Evolutionary conservation across 352 stramenopile genomes (phyloP), one percentile per base, ranked within the genome.

Genomic region (Pythium biforme): DNA sequence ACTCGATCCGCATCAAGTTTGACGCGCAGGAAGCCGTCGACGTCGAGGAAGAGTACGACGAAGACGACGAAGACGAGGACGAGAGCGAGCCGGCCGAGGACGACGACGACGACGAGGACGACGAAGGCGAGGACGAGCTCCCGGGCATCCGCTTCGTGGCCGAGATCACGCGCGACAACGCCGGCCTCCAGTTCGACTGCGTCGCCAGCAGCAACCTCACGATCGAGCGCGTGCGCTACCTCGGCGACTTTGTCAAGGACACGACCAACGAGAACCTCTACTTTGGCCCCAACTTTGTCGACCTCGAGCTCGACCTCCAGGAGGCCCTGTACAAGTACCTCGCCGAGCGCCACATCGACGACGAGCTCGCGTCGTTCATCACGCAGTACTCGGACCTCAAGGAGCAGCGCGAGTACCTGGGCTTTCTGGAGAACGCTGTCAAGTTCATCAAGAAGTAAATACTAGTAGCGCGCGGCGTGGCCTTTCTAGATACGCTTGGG

Each of bases 311-410:
- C n/a, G 85, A 94, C 70, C 73, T 92, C 66, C 85, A 94, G 69
- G 79, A 92, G 67, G 69, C 84, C 49, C 81, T 94, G 55, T 90
- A 91, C 78, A 60, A 73, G 51, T 94, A 92, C 74, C 66, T 94
- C 48, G 77, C 78, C 17, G 78, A 86, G 27, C 83, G 78, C 65
- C 77, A 90, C 69, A 81, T 94, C 49, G 81, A 94, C 72, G 83
- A 94, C 74, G 79, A 90, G 27, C 64, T 94, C 46, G 83, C 83
- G n/a, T 76, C 89, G 73, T 92, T 94, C 66, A 92, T 94, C 62
- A 83, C 79, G 60, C 77, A 92, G 69, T 94, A 82, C 60, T 77
- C 83, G 33, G 85, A 94, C 66, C 68, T 92, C 40, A 94, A 94
- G 72, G 83, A 94, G 74, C 85, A 94, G 70, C 81, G 83, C 72